A percentile compares a stretch with the other conserved stretches of the same genome.
Conservation (phyloP, 192 early-diverging fungal species). For the Jimgerdemannia flammicorona region DNA sequence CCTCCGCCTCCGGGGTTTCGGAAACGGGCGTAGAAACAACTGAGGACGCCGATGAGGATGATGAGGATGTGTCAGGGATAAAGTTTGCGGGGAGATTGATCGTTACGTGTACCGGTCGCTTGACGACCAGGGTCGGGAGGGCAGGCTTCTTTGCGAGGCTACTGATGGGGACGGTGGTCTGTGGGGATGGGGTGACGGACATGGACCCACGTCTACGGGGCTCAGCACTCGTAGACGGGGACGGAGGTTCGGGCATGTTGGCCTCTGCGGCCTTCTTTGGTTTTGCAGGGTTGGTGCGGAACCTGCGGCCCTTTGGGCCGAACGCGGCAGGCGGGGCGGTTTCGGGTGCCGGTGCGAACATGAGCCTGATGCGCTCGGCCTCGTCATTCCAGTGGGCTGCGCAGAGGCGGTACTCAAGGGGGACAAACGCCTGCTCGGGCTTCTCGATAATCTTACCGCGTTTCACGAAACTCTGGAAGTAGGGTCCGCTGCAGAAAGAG, state of each 20-base stretch:
- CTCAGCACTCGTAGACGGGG: background rate
- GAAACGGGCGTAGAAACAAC: background rate
- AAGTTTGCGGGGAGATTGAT: background rate
- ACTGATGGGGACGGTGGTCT: slow-evolving; percentile 1
- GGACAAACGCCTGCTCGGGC: slow-evolving; percentile 38
- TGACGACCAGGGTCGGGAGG: background rate
- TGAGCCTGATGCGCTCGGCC: slow-evolving; percentile 53
- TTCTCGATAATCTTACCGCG: slow-evolving; percentile 65
- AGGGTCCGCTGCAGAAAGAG: slow-evolving; percentile 77
- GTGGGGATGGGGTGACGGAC: background rate
- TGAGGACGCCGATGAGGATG: background rate
- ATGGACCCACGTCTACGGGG: background rate
- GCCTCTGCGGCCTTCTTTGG: background rate
- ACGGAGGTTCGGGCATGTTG: background rate
- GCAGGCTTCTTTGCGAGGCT: background rate
- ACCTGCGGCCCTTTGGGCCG: background rate
- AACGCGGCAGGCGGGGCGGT: slow-evolving; percentile 1
- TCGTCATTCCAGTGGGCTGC: slow-evolving; percentile 73
- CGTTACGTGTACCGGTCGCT: background rate
- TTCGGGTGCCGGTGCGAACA: slow-evolving; percentile 42
- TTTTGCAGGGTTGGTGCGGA: background rate
- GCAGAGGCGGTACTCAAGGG: slow-evolving; percentile 72
- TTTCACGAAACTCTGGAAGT: slow-evolving; percentile 57
- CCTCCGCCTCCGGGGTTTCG: background rate
- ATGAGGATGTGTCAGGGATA: background rate